Conservation (phyloP, 2,329 filamentous ascomycete species). For the Podosphaera fusca region DNA sequence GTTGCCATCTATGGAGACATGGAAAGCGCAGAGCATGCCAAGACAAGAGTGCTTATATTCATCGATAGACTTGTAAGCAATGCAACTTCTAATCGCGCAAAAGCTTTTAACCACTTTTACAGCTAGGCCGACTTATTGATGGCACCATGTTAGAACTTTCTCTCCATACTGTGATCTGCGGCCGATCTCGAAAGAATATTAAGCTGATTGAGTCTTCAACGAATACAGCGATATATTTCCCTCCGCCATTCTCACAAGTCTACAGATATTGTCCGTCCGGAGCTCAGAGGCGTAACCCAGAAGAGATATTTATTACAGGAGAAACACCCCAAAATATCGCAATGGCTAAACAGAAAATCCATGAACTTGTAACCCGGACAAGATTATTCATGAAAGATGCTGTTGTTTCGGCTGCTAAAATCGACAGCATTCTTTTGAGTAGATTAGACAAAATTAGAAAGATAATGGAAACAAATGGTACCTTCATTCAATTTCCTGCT, state of each 20-base stretch:
- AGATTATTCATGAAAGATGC: conserved; percentile 85
- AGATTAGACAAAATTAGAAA: conserved; percentile 91
- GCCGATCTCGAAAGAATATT: conserved; percentile 87
- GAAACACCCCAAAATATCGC: conserved; percentile 66
- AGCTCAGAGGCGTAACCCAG: conserved; percentile 58
- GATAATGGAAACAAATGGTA: conserved; percentile 90
- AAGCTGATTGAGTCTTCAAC: conserved; percentile 92
- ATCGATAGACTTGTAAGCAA: conserved; percentile 36
- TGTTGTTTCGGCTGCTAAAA: conserved; percentile 70
- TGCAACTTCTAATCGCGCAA: conserved; percentile 2
- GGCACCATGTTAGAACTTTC: conserved; percentile 62
- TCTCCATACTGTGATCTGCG: conserved; percentile 78
- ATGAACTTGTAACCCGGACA: conserved; percentile 58
- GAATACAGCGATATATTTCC: conserved; percentile 94
- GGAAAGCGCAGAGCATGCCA: conserved; percentile 87
- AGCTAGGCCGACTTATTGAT: conserved; percentile 57
- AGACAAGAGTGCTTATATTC: conserved; percentile 86
- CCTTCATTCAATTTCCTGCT: conserved; percentile 77
- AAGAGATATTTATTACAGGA: conserved; percentile 89
- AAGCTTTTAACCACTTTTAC: conserved; percentile 19
- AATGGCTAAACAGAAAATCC: conserved; percentile 73
- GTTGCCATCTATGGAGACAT: conserved; percentile 90
- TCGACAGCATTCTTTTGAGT: conserved; percentile 78
- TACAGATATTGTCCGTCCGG: conserved; percentile 75
- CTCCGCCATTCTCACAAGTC: conserved; percentile 74